A percentile compares a stretch with the other conserved stretches of the same genome.
Conservation (phyloP, 2,329 filamentous ascomycete species). For the Fusarium sp. region DNA sequence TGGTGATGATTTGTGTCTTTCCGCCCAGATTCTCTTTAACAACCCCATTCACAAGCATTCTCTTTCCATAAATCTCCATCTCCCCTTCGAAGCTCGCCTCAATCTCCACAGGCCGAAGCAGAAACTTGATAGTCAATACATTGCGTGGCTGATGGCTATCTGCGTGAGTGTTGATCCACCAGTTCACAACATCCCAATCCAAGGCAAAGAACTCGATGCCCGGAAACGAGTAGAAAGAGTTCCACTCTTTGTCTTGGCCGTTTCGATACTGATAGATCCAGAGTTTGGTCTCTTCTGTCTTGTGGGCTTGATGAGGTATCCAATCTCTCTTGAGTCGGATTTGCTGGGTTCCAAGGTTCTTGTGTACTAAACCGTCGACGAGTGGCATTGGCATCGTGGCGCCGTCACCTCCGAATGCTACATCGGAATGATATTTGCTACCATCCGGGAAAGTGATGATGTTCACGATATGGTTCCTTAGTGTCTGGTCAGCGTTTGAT, state of each 20-base stretch:
- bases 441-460: slow-evolving; percentile 65
- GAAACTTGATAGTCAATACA: slow-evolving; percentile 64
- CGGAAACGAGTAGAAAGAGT: slow-evolving; percentile 72
- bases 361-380: slow-evolving; percentile 51
- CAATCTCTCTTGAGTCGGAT: slow-evolving; percentile 62
- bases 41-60: slow-evolving; percentile 38
- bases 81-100: slow-evolving; percentile 46
- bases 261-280: slow-evolving; percentile 74
- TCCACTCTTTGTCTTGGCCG: slow-evolving; percentile 61
- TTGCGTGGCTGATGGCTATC: slow-evolving; percentile 64
- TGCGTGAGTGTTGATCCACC: slow-evolving; percentile 60
- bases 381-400: slow-evolving; percentile 68
- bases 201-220: slow-evolving; percentile 66
- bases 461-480: slow-evolving; percentile 66
- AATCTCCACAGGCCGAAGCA: slow-evolving; percentile 54
- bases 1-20: slow-evolving; percentile 24
- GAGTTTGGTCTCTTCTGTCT: slow-evolving; percentile 53
- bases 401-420: slow-evolving; percentile 74
- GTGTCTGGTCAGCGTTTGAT: background rate
- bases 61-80: slow-evolving; percentile 38
- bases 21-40: slow-evolving; percentile 33
- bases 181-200: slow-evolving; percentile 70
- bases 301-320: slow-evolving; percentile 55
- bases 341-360: slow-evolving; percentile 65
- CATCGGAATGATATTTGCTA: slow-evolving; percentile 66